Evolutionary conservation across 2,329 filamentous ascomycete genomes (phyloP), one percentile per base, ranked within the genome.

Genomic region (Pseudogymnoascus verrucosus): DNA sequence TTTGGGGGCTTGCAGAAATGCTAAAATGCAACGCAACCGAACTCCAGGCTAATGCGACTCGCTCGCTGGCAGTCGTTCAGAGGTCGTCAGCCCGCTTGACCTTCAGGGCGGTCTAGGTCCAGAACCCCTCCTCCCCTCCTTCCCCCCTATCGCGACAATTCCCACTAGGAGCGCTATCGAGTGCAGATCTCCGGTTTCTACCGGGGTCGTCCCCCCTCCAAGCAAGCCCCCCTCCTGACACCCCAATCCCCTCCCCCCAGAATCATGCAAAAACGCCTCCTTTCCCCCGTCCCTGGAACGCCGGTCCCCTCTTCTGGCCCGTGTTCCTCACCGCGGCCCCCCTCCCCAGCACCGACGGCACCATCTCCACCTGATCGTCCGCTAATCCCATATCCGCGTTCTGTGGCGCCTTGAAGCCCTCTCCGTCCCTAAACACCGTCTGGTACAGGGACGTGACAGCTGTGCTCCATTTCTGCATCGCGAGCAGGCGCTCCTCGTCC

Each of bases 351-450:
- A 31, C 47, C 1, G 47, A 31, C 10, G 47, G 47, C 7, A 5
- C 26, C 47, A 57, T 19, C 11, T 57, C 47, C 0, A 26, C 7
- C 19, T 57, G 47, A 34, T 57, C 47, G 26, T 57, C 47, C 8
- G 47, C 26, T 34, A 34, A 1, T 1, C 47, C 47, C 47, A 57
- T 57, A n/a, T 57, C 47, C 3, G 4, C n/a, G n/a, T n/a, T 3
- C 6, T n/a, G 26, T n/a, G 47, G 26, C 1, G 47, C 11, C 62
- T 69, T 73, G 66, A 89, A 89, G 23, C 90, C 90, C 5, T 96
- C 90, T 4, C 86, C 85, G 19, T 95, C 90, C 71, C 87, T 86
- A 68, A 97, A 87, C 1, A 96, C 82, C 21, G 87, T 85, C 28
- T 78, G 76, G 77, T 88, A 93, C 62, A 98, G 78, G 4, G 80